phyloP scores from a whole-genome alignment of 169 alveolate genomes.

The Plasmodium knowlesi region DNA sequence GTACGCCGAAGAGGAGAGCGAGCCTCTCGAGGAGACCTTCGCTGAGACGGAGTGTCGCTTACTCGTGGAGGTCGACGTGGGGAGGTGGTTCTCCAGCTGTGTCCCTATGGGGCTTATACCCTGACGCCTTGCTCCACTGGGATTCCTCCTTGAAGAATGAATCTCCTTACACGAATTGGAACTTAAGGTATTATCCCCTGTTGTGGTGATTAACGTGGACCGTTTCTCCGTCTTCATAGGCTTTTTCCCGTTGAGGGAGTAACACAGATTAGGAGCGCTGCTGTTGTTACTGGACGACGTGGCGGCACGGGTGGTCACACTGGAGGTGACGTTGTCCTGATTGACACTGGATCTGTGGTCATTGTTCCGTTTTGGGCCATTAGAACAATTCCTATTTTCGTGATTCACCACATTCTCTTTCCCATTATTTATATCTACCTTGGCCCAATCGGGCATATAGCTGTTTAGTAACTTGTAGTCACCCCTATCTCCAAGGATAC shows the following conservation, averaged over 20 bases:
- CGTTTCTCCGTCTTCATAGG: not conserved
- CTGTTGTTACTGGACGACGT: slow-evolving; percentile 1
- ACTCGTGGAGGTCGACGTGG: not conserved
- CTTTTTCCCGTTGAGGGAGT: not conserved
- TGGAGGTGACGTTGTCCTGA: not conserved
- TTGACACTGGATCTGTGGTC: not conserved
- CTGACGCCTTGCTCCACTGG: not conserved
- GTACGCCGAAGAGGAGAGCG: not conserved
- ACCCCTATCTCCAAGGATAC: slow-evolving; percentile 76
- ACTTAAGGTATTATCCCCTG: not conserved
- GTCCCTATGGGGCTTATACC: not conserved
- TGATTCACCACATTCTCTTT: slow-evolving; percentile 74
- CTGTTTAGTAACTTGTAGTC: slow-evolving; percentile 63
- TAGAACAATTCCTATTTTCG: slow-evolving; percentile 38
- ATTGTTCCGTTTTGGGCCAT: slow-evolving; percentile 8
- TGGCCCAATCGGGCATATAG: slow-evolving; percentile 74
- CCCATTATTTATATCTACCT: slow-evolving; percentile 64
- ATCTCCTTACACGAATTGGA: not conserved
- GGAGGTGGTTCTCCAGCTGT: not conserved
- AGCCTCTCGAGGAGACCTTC: slow-evolving; percentile 16
- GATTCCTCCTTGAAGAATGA: not conserved
- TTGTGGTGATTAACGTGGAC: not conserved
- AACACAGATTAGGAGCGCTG: not conserved
- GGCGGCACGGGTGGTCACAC: not conserved
- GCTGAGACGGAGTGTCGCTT: slow-evolving; percentile 20